These are phyloP conservation scores for Sanguinoderma infundibulare DNA, from an alignment of 1,284 basidiomycete species.

Conservation along the genomic window DNA sequence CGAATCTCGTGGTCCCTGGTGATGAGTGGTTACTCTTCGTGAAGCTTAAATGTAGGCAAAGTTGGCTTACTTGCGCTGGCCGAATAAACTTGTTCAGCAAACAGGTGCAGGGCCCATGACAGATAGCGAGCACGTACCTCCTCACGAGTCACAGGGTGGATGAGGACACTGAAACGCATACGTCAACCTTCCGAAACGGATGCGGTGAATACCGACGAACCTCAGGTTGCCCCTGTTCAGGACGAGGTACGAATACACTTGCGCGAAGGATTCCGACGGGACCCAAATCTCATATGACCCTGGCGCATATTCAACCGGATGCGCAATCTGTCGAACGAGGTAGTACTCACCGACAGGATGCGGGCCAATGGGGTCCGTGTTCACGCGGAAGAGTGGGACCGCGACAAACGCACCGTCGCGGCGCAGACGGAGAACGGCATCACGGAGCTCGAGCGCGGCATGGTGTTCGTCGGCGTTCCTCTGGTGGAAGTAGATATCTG, in stretches of 20 bases:
- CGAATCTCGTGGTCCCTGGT: conserved; percentile 66
- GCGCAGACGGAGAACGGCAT: conserved; percentile 69
- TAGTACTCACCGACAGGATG: conserved; percentile 69
- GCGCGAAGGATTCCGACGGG: conserved; percentile 69
- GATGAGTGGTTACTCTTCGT: not conserved
- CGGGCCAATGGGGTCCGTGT: conserved; percentile 69
- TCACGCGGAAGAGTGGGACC: conserved; percentile 73
- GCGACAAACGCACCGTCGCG: conserved; percentile 78
- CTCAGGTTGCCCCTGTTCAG: conserved; percentile 69
- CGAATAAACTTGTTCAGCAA: not conserved
- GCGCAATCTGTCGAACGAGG: not conserved
- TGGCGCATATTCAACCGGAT: conserved; percentile 27
- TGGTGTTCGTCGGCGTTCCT: conserved; percentile 63
- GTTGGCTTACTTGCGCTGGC: conserved; percentile 15
- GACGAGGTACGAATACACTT: conserved; percentile 75
- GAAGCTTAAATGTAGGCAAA: not conserved
- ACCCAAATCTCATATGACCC: conserved; percentile 82
- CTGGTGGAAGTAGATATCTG: conserved; percentile 81
- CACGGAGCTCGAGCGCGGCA: conserved; percentile 67
- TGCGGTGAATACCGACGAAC: conserved; percentile 36
- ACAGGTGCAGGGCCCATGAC: not conserved
- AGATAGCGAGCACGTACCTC: conserved; percentile 45
- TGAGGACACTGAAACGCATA: conserved; percentile 51
- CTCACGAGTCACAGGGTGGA: conserved; percentile 74
- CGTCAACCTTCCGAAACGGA: not conserved